These are phyloP conservation scores for Capsella bursapastoris DNA, from an alignment of 345 rosid species.

Conservation along the genomic window DNA sequence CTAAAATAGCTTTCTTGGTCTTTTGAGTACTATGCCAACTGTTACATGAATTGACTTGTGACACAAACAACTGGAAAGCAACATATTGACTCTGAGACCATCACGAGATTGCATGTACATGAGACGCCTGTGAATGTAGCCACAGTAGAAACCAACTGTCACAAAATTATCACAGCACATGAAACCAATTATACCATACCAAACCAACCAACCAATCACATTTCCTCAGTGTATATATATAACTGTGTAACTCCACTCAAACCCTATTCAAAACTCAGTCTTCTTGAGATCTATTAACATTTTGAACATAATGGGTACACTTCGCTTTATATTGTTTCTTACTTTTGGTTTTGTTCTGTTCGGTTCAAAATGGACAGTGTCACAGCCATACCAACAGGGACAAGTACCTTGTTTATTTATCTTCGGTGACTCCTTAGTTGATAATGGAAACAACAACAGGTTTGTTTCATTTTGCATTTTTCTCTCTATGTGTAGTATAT, in stretches of 20 bases:
- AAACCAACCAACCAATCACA: slow-evolving; percentile 31
- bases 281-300: slow-evolving; percentile 9
- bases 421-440: slow-evolving; percentile 92
- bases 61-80: slow-evolving; percentile 45
- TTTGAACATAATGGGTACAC: slow-evolving; percentile 19
- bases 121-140: slow-evolving; percentile 41
- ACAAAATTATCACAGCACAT: slow-evolving; percentile 28
- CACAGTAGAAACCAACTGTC: slow-evolving; percentile 38
- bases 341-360: slow-evolving; percentile 41
- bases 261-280: slow-evolving; percentile 23
- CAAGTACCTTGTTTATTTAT: slow-evolving; percentile 85
- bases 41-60: slow-evolving; percentile 34
- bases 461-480: slow-evolving; percentile 32
- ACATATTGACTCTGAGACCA: slow-evolving; percentile 24
- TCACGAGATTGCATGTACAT: slow-evolving; percentile 41
- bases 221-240: slow-evolving; percentile 12
- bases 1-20: background rate
- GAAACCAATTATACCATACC: slow-evolving; percentile 40
- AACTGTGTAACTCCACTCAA: slow-evolving; percentile 20
- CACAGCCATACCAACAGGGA: slow-evolving; percentile 49
- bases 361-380: slow-evolving; percentile 43
- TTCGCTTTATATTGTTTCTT: slow-evolving; percentile 27
- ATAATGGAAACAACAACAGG: slow-evolving; percentile 89
- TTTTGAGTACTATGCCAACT: slow-evolving; percentile 17
- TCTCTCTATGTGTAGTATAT: background rate